Conservation (phyloP, 2,329 filamentous ascomycete species). For the Sodiomyces alkalinus region DNA sequence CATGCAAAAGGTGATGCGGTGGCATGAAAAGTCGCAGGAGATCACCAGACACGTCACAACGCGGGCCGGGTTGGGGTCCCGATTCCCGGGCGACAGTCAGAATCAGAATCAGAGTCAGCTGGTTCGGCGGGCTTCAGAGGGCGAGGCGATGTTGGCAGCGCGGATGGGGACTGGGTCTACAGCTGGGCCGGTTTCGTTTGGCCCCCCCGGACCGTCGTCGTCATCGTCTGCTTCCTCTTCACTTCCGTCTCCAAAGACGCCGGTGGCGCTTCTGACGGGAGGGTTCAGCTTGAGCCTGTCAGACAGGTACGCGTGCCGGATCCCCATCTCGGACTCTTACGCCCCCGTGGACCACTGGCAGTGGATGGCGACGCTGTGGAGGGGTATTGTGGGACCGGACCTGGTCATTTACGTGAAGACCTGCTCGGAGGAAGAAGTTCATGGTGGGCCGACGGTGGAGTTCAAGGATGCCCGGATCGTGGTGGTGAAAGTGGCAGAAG, state of each 20-base stretch:
- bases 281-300: conserved; percentile 69
- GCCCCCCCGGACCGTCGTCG: conserved; percentile 1
- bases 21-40: conserved; percentile 62
- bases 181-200: too few species aligned
- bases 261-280: conserved; percentile 60
- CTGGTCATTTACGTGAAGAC: conserved; percentile 53
- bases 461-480: conserved; percentile 38
- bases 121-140: conserved; percentile 2
- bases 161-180: too few species aligned
- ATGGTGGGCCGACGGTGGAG: conserved; percentile 35
- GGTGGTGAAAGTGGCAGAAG: conserved; percentile 31
- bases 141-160: conserved; percentile 4
- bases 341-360: conserved; percentile 86
- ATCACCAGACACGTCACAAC: conserved; percentile 40
- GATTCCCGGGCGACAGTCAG: conserved; percentile 3
- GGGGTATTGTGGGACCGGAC: conserved; percentile 70
- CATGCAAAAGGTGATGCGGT: conserved; percentile 50
- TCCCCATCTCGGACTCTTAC: conserved; percentile 66
- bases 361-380: conserved; percentile 92
- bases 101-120: too few species aligned
- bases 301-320: conserved; percentile 56
- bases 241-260: conserved; percentile 23
- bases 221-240: conserved; percentile 2
- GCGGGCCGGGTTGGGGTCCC: too few species aligned
- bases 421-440: conserved; percentile 18